Percentiles rank a stretch among this genome's conserved stretches.
phyloP scores from a whole-genome alignment of 768 basidiomycete species.

The Russula lepida region DNA sequence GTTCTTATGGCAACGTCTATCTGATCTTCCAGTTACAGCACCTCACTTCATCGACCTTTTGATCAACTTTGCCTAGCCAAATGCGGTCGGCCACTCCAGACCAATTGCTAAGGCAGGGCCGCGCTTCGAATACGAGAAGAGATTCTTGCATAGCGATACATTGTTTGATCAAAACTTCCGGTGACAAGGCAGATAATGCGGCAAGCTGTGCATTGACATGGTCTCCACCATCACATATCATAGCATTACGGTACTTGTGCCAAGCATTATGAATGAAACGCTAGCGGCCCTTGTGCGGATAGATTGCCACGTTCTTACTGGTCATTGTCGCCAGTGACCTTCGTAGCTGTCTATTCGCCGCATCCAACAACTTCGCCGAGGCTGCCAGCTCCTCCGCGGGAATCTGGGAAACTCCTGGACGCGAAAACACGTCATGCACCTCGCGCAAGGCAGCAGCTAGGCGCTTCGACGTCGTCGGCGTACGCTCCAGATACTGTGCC shows the following conservation, averaged over 20 bases:
- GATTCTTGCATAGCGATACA: background rate
- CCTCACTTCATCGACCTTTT: no score
- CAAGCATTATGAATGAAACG: background rate
- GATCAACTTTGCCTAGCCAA: background rate
- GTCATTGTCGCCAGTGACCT: background rate
- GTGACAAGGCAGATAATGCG: background rate
- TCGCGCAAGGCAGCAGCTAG: background rate
- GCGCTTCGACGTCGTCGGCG: background rate
- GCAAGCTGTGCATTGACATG: background rate
- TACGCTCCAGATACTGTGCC: background rate
- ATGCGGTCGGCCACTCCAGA: background rate
- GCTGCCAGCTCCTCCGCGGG: background rate
- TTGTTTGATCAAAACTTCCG: background rate
- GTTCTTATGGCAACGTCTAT: no score
- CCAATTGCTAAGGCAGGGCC: no score
- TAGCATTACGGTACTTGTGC: background rate
- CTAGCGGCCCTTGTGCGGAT: no score
- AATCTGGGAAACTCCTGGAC: conserved; percentile 1
- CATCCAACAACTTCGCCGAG: background rate
- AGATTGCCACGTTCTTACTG: background rate
- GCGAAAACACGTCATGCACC: conserved; percentile 1
- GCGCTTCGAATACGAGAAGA: no score
- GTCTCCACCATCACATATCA: background rate
- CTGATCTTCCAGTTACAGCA: no score
- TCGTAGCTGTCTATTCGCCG: background rate